Percentiles rank a stretch among this genome's conserved stretches.
These are phyloP conservation scores for Calonectria honghensis DNA, from an alignment of 2,329 filamentous ascomycete species.

Conservation along the genomic window DNA sequence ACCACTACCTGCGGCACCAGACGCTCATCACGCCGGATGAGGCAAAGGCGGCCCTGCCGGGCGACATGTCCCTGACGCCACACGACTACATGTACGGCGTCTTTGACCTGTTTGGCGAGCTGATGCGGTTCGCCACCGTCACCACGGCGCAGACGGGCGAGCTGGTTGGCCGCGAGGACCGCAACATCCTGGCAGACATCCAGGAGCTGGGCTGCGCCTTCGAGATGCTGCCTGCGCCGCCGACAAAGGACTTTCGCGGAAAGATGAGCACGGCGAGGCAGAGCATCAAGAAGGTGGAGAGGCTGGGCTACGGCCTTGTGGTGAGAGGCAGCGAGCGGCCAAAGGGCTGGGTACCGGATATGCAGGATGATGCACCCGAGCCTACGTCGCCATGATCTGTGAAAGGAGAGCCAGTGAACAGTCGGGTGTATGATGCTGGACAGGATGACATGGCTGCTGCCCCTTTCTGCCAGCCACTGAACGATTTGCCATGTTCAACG, in stretches of 20 bases:
- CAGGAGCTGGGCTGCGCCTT: slow-evolving; percentile 85
- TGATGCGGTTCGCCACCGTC: slow-evolving; percentile 97
- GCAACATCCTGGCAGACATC: slow-evolving; percentile 86
- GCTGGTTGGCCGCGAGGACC: slow-evolving; percentile 62
- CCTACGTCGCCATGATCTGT: slow-evolving; percentile 53
- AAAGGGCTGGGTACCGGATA: slow-evolving; percentile 92
- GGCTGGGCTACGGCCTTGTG: slow-evolving; percentile 88
- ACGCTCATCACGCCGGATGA: slow-evolving; percentile 81
- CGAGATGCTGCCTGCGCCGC: slow-evolving; percentile 81
- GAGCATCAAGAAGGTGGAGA: slow-evolving; percentile 96
- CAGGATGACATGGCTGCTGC: not conserved
- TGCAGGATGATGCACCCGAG: slow-evolving; percentile 65
- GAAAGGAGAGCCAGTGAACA: not conserved
- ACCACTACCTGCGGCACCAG: slow-evolving; percentile 89
- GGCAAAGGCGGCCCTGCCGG: slow-evolving; percentile 69
- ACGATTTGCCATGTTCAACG: not conserved
- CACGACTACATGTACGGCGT: slow-evolving; percentile 94
- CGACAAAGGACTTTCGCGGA: slow-evolving; percentile 76
- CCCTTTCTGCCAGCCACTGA: not conserved
- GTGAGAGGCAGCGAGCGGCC: slow-evolving; percentile 92
- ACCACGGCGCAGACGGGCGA: slow-evolving; percentile 84
- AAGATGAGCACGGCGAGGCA: slow-evolving; percentile 92
- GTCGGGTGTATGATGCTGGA: not conserved
- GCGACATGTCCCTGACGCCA: slow-evolving; percentile 79
- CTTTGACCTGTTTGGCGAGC: slow-evolving; percentile 94